A percentile compares a stretch with the other conserved stretches of the same genome.
phyloP scores from a whole-genome alignment of 1,284 basidiomycete species.

The Erythrobasidium hasegawianum region DNA sequence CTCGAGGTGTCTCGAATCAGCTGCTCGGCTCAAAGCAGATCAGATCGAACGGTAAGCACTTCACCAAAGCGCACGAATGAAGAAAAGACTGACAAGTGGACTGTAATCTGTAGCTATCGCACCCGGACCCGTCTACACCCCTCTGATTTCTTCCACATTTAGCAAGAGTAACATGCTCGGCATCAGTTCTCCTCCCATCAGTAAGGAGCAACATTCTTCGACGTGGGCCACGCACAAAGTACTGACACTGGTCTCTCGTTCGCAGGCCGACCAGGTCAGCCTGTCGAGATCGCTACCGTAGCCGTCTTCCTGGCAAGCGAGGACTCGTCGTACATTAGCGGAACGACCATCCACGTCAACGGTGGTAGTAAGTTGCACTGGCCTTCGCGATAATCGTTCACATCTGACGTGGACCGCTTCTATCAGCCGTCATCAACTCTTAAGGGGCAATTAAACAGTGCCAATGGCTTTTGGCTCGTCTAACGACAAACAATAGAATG shows the following conservation, averaged over 20 bases:
- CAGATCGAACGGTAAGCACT: constrained; percentile 53
- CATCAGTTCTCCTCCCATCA: constrained; percentile 46
- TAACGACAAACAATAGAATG: no score
- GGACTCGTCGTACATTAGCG: constrained; percentile 56
- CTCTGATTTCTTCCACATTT: constrained; percentile 51
- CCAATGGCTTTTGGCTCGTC: no score
- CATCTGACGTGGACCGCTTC: no score
- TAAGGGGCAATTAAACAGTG: no score
- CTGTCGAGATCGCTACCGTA: constrained; percentile 58
- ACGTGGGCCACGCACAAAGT: no score
- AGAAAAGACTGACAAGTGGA: background rate
- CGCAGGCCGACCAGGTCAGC: constrained; percentile 57
- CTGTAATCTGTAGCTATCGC: constrained; percentile 52
- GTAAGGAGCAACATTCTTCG: no score
- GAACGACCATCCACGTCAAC: constrained; percentile 50
- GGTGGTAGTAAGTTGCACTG: constrained; percentile 43
- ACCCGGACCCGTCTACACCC: constrained; percentile 59
- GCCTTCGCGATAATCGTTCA: background rate
- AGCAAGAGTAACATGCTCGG: constrained; percentile 22
- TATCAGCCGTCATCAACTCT: no score
- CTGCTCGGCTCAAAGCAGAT: constrained; percentile 57
- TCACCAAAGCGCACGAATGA: constrained; percentile 38
- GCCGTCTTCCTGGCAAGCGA: constrained; percentile 54
- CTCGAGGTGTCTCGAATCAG: constrained; percentile 56
- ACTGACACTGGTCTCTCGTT: constrained; percentile 51